phyloP scores from a whole-genome alignment of 192 early-diverging fungal genomes.

The Coemansia furcata region DNA sequence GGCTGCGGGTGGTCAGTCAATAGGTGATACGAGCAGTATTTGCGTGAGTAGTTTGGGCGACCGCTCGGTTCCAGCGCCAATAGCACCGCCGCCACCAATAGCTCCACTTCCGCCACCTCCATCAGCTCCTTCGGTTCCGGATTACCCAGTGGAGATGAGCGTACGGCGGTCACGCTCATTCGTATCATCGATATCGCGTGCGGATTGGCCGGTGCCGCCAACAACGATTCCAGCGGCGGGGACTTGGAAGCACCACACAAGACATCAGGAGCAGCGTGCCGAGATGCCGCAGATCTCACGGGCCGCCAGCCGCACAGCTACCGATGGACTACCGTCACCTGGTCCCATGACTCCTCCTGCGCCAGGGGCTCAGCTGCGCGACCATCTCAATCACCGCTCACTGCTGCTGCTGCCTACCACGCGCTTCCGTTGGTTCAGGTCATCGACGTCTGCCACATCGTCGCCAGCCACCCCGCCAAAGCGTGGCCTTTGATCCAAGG shows the following conservation, averaged over 20 bases:
- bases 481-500: not conserved
- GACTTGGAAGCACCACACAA: not conserved
- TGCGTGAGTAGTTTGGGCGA: not conserved
- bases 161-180: conserved; percentile 32
- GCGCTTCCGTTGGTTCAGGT: conserved; percentile 38
- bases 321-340: not conserved
- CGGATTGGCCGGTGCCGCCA: conserved; percentile 46
- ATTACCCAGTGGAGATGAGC: not conserved
- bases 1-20: not conserved
- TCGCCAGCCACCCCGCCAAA: not conserved
- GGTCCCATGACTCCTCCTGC: not conserved
- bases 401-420: conserved; percentile 7
- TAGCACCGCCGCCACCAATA: not conserved
- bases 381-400: conserved; percentile 5
- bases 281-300: not conserved
- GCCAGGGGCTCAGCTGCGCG: not conserved
- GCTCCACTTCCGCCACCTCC: not conserved
- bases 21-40: not conserved
- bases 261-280: conserved; percentile 5
- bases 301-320: not conserved
- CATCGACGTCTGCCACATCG: not conserved
- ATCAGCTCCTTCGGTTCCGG: not conserved
- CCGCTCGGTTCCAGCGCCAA: not conserved
- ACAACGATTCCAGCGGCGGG: conserved; percentile 10
- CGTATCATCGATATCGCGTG: conserved; percentile 30